A percentile compares a stretch with the other conserved stretches of the same genome.
Evolutionary conservation across 805 yeast species (phyloP).

Genomic region (Lipomyces mesembrius): DNA sequence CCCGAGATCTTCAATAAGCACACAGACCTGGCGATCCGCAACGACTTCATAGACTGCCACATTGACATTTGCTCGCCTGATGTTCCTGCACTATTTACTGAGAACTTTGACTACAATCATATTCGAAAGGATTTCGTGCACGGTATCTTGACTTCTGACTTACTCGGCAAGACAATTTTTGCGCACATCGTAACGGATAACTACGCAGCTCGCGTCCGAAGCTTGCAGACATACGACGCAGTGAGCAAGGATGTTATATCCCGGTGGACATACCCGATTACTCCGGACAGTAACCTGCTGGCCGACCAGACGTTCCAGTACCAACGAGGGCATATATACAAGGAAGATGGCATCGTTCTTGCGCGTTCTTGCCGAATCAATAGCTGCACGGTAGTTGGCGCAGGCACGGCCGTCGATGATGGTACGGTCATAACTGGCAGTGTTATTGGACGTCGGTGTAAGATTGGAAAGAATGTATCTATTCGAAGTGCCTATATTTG

Average conservation of each 20-base stretch:
- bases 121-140: slow-evolving; percentile 85
- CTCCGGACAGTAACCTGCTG: slow-evolving; percentile 80
- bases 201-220: slow-evolving; percentile 94
- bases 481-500: slow-evolving; percentile 82
- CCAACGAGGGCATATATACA: slow-evolving; percentile 84
- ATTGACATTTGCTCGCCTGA: slow-evolving; percentile 94
- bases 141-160: slow-evolving; percentile 88
- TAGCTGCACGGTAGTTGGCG: slow-evolving; percentile 80
- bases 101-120: slow-evolving; percentile 91
- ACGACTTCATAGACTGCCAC: slow-evolving; percentile 94
- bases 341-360: slow-evolving; percentile 83
- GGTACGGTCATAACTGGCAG: slow-evolving; percentile 68
- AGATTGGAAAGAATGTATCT: slow-evolving; percentile 74
- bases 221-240: slow-evolving; percentile 91
- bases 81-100: slow-evolving; percentile 94
- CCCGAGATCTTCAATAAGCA: slow-evolving; percentile 80
- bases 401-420: slow-evolving; percentile 75
- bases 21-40: slow-evolving; percentile 77
- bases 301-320: slow-evolving; percentile 75
- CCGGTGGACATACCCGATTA: slow-evolving; percentile 91
- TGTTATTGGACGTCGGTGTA: slow-evolving; percentile 84
- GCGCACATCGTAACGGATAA: slow-evolving; percentile 79
- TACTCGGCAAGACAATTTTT: slow-evolving; percentile 86
- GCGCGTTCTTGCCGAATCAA: slow-evolving; percentile 92
- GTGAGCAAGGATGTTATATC: slow-evolving; percentile 86